Conservation (phyloP, 2,329 filamentous ascomycete genomes). For the Ceratocystiopsis sp. region DNA sequence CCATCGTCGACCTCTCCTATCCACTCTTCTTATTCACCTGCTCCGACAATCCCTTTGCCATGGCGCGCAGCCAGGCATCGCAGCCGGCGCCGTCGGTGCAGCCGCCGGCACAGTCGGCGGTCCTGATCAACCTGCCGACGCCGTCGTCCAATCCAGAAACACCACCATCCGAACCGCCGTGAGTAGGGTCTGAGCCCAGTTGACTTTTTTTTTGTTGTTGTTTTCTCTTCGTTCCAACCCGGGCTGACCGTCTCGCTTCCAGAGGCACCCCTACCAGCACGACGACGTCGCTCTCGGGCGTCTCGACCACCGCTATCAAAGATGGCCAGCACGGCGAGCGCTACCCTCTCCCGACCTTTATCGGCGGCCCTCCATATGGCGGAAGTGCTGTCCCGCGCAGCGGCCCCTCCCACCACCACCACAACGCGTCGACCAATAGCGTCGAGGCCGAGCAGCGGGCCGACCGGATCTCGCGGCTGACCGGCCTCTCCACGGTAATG, state of each 20-base stretch:
- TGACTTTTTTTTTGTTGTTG: no score
- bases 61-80: background rate
- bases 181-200: conserved; percentile 21
- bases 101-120: conserved; percentile 29
- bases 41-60: no score
- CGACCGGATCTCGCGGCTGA: conserved; percentile 85
- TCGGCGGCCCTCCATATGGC: background rate
- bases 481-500: conserved; percentile 77
- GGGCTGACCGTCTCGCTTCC: conserved; percentile 6
- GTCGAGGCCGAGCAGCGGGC: conserved; percentile 73
- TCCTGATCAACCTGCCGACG: conserved; percentile 65
- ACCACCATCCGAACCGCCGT: conserved; percentile 82
- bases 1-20: no score
- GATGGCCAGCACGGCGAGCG: conserved; percentile 83
- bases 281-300: conserved; percentile 76
- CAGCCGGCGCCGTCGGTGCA: conserved; percentile 13
- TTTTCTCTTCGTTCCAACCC: no score
- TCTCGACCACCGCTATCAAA: conserved; percentile 91
- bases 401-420: conserved; percentile 32
- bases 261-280: conserved; percentile 88
- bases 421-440: conserved; percentile 48
- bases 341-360: conserved; percentile 6
- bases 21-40: no score
- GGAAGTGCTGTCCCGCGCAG: no score
- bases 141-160: conserved; percentile 70